Evolutionary conservation across 805 yeast genomes (phyloP).

Genomic region (Sugiyamaella valdiviana): DNA sequence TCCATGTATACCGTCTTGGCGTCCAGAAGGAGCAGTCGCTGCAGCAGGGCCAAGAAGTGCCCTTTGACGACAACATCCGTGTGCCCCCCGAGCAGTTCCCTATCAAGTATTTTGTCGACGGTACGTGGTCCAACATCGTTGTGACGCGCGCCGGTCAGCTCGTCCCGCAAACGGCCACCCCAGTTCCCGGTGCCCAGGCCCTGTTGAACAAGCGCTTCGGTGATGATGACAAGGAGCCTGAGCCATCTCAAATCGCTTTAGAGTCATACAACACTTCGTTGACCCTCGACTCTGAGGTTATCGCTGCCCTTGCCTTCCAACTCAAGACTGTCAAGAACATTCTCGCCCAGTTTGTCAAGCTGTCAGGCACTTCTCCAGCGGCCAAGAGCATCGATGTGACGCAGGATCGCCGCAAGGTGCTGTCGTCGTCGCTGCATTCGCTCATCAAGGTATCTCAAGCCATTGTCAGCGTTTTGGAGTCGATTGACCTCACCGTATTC

Average conservation of each 20-base stretch:
- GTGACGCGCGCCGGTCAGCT: constrained; percentile 12
- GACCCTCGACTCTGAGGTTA: constrained; percentile 13
- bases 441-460: constrained; percentile 15
- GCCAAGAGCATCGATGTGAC: constrained; percentile 7
- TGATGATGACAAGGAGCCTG: background rate
- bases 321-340: constrained; percentile 8
- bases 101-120: constrained; percentile 14
- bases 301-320: constrained; percentile 15
- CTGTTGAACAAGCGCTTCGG: constrained; percentile 6
- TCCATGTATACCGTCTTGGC: constrained; percentile 2
- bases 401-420: constrained; percentile 14
- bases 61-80: constrained; percentile 5
- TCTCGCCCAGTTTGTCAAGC: constrained; percentile 7
- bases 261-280: constrained; percentile 18
- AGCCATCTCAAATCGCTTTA: constrained; percentile 10
- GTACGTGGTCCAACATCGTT: constrained; percentile 14
- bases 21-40: background rate
- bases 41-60: background rate
- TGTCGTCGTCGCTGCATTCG: constrained; percentile 13
- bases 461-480: constrained; percentile 35
- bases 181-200: background rate
- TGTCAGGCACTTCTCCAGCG: constrained; percentile 4
- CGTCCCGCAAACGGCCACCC: constrained; percentile 3
- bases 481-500: constrained; percentile 23
- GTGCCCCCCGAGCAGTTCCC: constrained; percentile 10